Evolutionary conservation across 2,329 filamentous ascomycete species (phyloP), one percentile per base, ranked within the genome.

Genomic region (Clonostachys rosea): DNA sequence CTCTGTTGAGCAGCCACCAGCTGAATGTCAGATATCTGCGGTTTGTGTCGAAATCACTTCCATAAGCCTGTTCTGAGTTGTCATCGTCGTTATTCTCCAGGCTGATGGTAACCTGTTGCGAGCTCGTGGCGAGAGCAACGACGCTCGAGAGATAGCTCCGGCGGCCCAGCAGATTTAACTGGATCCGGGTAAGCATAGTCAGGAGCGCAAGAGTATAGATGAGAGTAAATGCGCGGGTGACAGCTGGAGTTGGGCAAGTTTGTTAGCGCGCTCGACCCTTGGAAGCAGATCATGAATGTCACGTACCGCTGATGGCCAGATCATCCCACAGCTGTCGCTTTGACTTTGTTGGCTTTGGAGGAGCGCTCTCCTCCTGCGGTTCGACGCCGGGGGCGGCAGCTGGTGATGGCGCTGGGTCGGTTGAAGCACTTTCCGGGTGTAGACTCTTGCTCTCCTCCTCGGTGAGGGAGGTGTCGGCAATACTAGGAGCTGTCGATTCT

Each of bases 281-380:
- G 4, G 30, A 17, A 37, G 18, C 13, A 9, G n/a, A 30, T 17
- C 42, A 17, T 16, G 24, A 13, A 16, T 1, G 2, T 18, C 11
- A 74, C 86, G 63, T 70, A 95, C 91, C 91, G 69, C 86, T 91
- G 56, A 97, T 96, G 61, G 95, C 96, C 67, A 99, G 80, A 62
- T 99, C 92, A 65, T 95, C 91, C 94, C 94, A 99, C 41, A 99
- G 75, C 70, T 97, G 91, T 44, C 89, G 82, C 77, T 97, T 97
- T 51, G 84, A 90, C 70, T 86, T 91, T 55, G 73, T 75, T 24
- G 69, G 56, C 65, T 83, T 89, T 50, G 62, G 60, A 24, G 63
- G 46, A 50, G 61, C 46, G 52, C 60, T 57, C 62, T 59, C 74
- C 52, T 70, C 71, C 58, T 65, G 71, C 46, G 60, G 58, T 9